phyloP scores from a whole-genome alignment of 1,139 yeast species.

The Geotrichum carabidarum region DNA sequence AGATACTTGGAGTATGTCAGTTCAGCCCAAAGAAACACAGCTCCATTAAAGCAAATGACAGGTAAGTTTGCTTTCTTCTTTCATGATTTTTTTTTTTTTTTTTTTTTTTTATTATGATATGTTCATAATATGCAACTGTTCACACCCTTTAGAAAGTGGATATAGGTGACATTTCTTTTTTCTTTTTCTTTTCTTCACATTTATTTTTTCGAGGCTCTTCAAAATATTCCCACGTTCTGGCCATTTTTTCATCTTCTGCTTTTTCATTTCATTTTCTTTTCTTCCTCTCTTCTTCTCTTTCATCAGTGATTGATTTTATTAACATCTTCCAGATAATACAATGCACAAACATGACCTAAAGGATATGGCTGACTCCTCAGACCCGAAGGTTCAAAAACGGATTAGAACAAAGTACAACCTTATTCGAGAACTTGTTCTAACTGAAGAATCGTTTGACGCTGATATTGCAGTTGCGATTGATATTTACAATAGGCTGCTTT shows the following conservation, averaged over 20 bases:
- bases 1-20: too few species aligned
- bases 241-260: neutral
- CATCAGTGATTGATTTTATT: neutral
- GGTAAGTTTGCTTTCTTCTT: neutral
- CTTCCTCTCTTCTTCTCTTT: neutral
- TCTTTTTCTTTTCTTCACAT: neutral
- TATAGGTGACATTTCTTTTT: neutral
- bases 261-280: neutral
- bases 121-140: neutral
- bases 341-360: constrained; percentile 3
- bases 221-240: neutral
- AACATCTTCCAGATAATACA: constrained; percentile 2
- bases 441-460: constrained; percentile 36
- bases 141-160: too few species aligned
- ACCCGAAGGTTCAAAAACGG: constrained; percentile 22
- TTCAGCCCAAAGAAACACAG: too few species aligned
- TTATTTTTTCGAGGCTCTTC: neutral
- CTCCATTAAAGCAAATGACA: too few species aligned
- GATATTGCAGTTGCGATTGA: constrained; percentile 37
- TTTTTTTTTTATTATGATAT: neutral
- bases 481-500: constrained; percentile 30
- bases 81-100: neutral
- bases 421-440: constrained; percentile 37
- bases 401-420: constrained; percentile 29
- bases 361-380: neutral